phyloP scores from a whole-genome alignment of 805 yeast genomes.

The Komagataella ulmi region DNA sequence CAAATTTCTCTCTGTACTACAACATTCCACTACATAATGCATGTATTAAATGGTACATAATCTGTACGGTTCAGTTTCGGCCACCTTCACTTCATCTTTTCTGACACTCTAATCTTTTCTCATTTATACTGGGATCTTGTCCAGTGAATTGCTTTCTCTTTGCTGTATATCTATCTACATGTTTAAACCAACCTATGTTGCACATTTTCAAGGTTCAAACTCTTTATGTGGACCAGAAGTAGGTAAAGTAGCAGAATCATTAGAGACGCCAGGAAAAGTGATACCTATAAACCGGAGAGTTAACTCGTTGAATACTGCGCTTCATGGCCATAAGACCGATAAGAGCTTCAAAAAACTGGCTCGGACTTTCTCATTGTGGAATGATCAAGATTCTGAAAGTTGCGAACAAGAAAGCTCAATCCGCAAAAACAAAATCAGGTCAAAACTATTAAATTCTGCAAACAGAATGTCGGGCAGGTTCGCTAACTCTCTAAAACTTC shows the following conservation, averaged over 20 bases:
- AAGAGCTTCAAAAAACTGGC: slow-evolving; percentile 9
- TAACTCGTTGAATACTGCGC: neutral
- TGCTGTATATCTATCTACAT: neutral
- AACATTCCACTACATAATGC: neutral
- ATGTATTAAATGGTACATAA: neutral
- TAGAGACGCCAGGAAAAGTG: neutral
- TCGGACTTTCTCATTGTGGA: slow-evolving; percentile 10
- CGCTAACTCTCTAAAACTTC: neutral
- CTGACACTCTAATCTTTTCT: neutral
- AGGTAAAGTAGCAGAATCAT: neutral
- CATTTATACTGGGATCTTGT: neutral
- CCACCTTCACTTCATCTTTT: neutral
- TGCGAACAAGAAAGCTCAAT: neutral
- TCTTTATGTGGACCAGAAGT: neutral
- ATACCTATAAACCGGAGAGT: neutral
- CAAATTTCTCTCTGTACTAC: neutral
- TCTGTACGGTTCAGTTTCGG: neutral
- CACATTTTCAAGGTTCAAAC: neutral
- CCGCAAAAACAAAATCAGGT: neutral
- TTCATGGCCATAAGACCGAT: neutral
- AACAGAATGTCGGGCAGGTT: neutral
- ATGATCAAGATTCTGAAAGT: slow-evolving; percentile 4
- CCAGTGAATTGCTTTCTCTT: neutral
- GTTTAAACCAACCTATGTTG: neutral
- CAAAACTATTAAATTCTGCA: neutral